Evolutionary conservation across 495 filamentous ascomycete species (phyloP).

Genomic region (Penicillium bialowiezense): DNA sequence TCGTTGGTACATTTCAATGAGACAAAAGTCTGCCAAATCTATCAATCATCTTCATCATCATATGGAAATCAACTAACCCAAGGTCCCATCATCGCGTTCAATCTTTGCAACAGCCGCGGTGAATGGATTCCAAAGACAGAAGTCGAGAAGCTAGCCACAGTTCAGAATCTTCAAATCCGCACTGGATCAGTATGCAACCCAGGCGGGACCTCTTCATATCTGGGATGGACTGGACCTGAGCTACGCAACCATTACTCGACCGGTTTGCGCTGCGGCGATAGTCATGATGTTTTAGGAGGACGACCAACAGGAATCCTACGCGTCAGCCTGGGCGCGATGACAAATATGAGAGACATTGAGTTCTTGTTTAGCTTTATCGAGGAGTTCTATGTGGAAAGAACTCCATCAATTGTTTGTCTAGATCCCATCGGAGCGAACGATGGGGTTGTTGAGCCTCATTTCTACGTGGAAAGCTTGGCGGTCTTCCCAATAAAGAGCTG

Average conservation of each 20-base stretch:
- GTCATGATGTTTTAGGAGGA: conserved; percentile 75
- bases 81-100: conserved; percentile 84
- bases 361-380: conserved; percentile 65
- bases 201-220: conserved; percentile 69
- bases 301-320: conserved; percentile 87
- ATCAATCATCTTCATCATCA: conserved; percentile 43
- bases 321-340: conserved; percentile 85
- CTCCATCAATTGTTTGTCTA: conserved; percentile 20
- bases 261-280: conserved; percentile 75
- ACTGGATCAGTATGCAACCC: conserved; percentile 91
- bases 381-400: conserved; percentile 71
- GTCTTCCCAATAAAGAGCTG: conserved; percentile 91
- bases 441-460: conserved; percentile 21
- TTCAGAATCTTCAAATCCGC: conserved; percentile 76
- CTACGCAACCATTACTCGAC: conserved; percentile 77
- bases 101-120: conserved; percentile 63
- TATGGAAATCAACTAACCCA: conserved; percentile 50
- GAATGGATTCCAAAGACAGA: conserved; percentile 78
- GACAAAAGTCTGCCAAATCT: conserved; percentile 60
- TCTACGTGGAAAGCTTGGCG: conserved; percentile 58
- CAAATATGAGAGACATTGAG: conserved; percentile 70
- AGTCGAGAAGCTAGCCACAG: conserved; percentile 75
- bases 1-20: conserved; percentile 67
- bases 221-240: conserved; percentile 71
- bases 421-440: conserved; percentile 16